These are phyloP conservation scores for Neurospora africana DNA, from an alignment of 495 filamentous ascomycete genomes.

Conservation along the genomic window DNA sequence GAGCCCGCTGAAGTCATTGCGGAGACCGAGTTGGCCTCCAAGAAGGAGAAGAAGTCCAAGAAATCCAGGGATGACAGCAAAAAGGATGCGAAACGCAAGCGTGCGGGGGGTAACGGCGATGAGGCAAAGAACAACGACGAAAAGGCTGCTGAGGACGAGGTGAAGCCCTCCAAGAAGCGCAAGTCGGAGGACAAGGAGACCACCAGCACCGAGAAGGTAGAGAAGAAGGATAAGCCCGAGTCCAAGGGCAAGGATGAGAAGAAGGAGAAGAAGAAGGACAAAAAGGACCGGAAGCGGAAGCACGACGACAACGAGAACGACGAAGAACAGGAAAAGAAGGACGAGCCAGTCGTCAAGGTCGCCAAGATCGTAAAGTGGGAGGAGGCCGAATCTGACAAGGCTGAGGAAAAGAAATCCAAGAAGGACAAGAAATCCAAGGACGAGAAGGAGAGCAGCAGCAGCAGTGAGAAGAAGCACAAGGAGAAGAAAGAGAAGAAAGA, in stretches of 20 bases:
- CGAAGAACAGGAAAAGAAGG: background rate
- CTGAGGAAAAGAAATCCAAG: conserved; percentile 4
- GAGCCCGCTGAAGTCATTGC: background rate
- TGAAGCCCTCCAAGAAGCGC: conserved; percentile 3
- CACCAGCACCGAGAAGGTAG: background rate
- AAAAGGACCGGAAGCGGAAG: conserved; percentile 4
- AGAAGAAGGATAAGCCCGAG: background rate
- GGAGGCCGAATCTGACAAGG: background rate
- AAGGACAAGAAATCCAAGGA: background rate
- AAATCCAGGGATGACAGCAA: conserved; percentile 7
- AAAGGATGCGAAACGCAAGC: conserved; percentile 12
- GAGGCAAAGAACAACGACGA: too few relatives aligned
- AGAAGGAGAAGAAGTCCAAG: conserved; percentile 22
- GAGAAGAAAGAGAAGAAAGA: conserved; percentile 1
- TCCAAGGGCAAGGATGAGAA: too few relatives aligned
- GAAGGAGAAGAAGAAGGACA: background rate
- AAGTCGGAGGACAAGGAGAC: conserved; percentile 5
- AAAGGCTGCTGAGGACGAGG: background rate
- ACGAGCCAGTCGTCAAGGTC: background rate
- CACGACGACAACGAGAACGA: conserved; percentile 4
- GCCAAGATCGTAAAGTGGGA: conserved; percentile 3
- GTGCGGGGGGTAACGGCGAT: background rate
- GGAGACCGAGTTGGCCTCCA: conserved; percentile 3
- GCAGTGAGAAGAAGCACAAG: conserved; percentile 6
- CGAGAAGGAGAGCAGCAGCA: background rate